Percentiles rank a stretch among this genome's conserved stretches.
These are phyloP conservation scores for Saxophila tyrrhenica DNA, from an alignment of 495 filamentous ascomycete genomes.

Conservation along the genomic window DNA sequence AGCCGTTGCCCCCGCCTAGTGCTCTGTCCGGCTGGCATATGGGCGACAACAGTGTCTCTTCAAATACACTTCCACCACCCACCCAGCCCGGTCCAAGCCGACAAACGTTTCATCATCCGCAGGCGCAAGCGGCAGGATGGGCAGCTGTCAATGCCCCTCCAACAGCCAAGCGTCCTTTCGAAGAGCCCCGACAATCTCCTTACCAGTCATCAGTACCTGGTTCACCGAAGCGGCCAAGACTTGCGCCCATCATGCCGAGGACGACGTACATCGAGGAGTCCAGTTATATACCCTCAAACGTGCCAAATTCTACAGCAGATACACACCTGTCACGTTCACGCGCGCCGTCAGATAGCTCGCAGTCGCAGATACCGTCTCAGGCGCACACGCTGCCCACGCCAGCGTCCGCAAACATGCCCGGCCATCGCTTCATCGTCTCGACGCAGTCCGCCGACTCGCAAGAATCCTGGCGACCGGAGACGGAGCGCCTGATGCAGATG, in stretches of 20 bases:
- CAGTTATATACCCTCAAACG: constrained; percentile 5
- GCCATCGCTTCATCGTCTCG: constrained; percentile 21
- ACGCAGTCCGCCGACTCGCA: constrained; percentile 23
- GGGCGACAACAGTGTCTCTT: constrained; percentile 6
- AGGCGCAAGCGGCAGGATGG: constrained; percentile 5
- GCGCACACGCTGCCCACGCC: constrained; percentile 14
- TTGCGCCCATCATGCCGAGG: constrained; percentile 24
- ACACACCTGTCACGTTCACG: not conserved
- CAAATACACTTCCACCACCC: constrained; percentile 6
- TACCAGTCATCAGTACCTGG: constrained; percentile 9
- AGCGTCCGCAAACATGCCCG: constrained; percentile 8
- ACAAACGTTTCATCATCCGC: not conserved
- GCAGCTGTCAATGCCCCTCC: constrained; percentile 8
- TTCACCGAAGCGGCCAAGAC: constrained; percentile 28
- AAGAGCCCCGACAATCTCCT: not conserved
- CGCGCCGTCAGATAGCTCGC: constrained; percentile 6
- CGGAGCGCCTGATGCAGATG: constrained; percentile 20
- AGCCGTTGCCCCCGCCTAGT: constrained; percentile 16
- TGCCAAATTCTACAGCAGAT: not conserved
- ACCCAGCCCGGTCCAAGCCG: constrained; percentile 1
- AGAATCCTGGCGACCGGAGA: constrained; percentile 28
- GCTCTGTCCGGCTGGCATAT: constrained; percentile 12
- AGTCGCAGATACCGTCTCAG: constrained; percentile 12
- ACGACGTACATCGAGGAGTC: constrained; percentile 4
- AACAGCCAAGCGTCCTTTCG: not conserved